Evolutionary conservation across 139 green algal genomes (phyloP).

Genomic region (Auxenochlorella pyrenoidosa): DNA sequence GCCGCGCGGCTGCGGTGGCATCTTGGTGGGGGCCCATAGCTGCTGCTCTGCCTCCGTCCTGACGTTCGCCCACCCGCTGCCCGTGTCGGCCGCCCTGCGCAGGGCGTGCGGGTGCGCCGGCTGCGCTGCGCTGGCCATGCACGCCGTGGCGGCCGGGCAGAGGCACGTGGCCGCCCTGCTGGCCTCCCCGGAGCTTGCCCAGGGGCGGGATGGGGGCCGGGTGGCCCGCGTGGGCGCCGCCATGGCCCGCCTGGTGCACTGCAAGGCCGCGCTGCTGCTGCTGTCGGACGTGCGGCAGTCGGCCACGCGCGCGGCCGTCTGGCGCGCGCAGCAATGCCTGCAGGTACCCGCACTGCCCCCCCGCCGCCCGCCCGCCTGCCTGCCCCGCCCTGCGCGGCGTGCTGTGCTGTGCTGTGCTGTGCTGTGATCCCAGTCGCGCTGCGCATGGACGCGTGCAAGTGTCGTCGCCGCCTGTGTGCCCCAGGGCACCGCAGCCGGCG

Average conservation of each 20-base stretch:
- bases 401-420: neutral
- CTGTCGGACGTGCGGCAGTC: conserved; percentile 66
- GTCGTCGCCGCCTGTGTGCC: no score
- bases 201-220: neutral
- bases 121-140: conserved; percentile 66
- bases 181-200: conserved; percentile 10
- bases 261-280: conserved; percentile 74
- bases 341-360: conserved; percentile 16
- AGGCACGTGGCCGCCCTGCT: conserved; percentile 63
- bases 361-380: no score
- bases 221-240: conserved; percentile 51
- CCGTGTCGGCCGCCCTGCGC: conserved; percentile 1
- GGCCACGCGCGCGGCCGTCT: conserved; percentile 64
- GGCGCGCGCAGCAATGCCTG: conserved; percentile 70
- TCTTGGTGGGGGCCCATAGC: no score
- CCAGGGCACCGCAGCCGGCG: no score
- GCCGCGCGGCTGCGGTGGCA: no score
- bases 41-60: no score
- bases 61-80: no score
- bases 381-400: neutral
- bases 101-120: conserved; percentile 72
- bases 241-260: conserved; percentile 66
- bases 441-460: no score
- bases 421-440: no score
- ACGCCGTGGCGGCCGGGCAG: conserved; percentile 71